Base-by-base conservation (phyloP, 805 yeast species). In the Aciculoconidium aculeatum region DNA sequence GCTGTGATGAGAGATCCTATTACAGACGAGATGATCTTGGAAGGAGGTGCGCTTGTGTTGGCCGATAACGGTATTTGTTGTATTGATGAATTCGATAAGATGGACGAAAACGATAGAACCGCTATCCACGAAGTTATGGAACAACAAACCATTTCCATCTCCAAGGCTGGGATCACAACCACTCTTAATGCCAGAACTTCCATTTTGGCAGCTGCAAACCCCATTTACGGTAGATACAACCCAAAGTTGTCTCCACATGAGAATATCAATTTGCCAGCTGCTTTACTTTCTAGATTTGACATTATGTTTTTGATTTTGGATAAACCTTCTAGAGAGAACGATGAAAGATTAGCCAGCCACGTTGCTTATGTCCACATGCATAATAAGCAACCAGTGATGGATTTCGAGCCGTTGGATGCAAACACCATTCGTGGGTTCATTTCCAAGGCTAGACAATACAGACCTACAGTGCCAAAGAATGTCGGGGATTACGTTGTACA, bases 81-180 rank as follows among this genome's bases (percentile, higher is more conserved):
- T 57, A 92, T 92, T 52, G 98, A 92, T 72, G 98, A 92, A 66
- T 92, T 92, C 51, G 98, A 92, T 60, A 92, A 92, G 65, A 92
- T 92, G 98, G 96, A 90, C 54, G 98, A 92, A 56, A 61, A 72
- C 39, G 98, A 92, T 60, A 72, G 98, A 50, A 92, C 97, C 0
- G 97, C 97, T 2, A 92, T 92, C 50, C 97, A 90, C 59, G 98
- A 90, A 67, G 98, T 92, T 18, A 92, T 92, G 98, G 98, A 92
- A 62, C 98, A 92, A 57, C 98, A 92, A 59, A 92, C 98, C 2
- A 92, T 92, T 35, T 84, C 95, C 13, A 92, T 92, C 35, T 84
- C 96, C 23, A 92, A 92, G 58, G 98, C 98, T 3, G 98, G 98
- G 43, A 92, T 92, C 45, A 84, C 92, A 39, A 92, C 98, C 7